Evolutionary conservation across 108 stramenopile genomes (phyloP), one percentile per base, ranked within the genome.

Genomic region (Nitzschia sp.): DNA sequence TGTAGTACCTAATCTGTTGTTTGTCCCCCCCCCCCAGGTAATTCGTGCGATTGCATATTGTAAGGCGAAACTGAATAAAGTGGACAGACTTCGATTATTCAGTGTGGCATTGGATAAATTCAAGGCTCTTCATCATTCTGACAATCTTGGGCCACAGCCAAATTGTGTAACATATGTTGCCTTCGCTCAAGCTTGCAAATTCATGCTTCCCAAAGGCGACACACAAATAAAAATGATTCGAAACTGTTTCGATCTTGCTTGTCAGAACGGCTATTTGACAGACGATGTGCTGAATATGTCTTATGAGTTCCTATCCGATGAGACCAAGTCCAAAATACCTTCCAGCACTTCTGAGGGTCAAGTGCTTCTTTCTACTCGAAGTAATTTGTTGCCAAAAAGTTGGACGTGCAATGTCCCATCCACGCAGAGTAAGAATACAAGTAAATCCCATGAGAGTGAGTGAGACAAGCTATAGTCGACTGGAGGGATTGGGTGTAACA

Each of bases 171-270:
- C 72, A 3, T 78, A 78, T 41, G 54, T 53, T 19, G 51, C 42
- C 41, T 78, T 78, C 29, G 38, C 73, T 42, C 61, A 51, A 25
- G 65, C 67, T 20, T 78, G 77, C 57, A 7, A 12, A 12, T 29
- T 43, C 21, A 60, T 69, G 2, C 26, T 74, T 17, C 77, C 77
- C 17, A 20, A 21, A 8, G 77, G 77, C 0, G 71, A 68, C 8
- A 50, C 48, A 9, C 71, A 57, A 12, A 39, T 43, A 21, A 64
- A 68, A 22, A 26, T 78, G 8, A 25, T 59, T 24, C 19, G 40
- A 15, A 61, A 73, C 41, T 71, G 61, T 11, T 68, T 78, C 42
- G 50, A 69, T 6, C 40, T 69, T 12, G 67, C 67, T 21, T 46
- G 51, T 3, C 17, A 64, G 55, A 53, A 56, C 12, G 72, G 72